Conservation (phyloP, 495 filamentous ascomycete genomes). For the Penicillium riverlandense region DNA sequence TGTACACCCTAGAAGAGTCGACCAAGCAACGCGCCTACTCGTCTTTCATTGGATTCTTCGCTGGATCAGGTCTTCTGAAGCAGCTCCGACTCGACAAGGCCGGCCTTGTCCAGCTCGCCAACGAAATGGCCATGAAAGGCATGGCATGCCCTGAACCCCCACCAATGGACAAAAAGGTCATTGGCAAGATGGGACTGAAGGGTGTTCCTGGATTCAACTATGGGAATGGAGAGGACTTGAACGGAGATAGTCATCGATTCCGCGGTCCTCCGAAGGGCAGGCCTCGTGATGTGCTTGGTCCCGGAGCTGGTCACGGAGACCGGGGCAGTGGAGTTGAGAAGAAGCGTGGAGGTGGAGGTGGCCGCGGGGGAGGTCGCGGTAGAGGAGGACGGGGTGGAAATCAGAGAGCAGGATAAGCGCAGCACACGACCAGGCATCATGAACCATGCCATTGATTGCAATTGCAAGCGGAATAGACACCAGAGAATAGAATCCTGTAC, state of each 20-base stretch:
- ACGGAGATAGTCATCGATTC: conserved; percentile 4
- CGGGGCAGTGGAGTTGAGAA: conserved; percentile 17
- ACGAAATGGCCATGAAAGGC: conserved; percentile 33
- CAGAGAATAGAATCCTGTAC: too few species aligned
- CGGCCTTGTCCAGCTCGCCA: conserved; percentile 38
- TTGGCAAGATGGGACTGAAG: conserved; percentile 45
- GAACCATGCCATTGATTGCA: too few species aligned
- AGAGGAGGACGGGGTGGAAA: conserved; percentile 2
- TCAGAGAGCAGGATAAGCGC: too few species aligned
- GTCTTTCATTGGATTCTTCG: conserved; percentile 47
- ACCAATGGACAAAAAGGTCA: conserved; percentile 35
- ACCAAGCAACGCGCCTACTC: conserved; percentile 49
- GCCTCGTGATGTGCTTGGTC: conserved; percentile 22
- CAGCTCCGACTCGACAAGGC: conserved; percentile 32
- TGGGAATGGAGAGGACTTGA: conserved; percentile 14
- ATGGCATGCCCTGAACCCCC: conserved; percentile 42
- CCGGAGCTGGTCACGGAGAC: conserved; percentile 21
- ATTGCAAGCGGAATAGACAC: too few species aligned
- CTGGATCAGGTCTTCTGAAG: conserved; percentile 30
- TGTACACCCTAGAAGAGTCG: conserved; percentile 37
- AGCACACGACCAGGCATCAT: too few species aligned
- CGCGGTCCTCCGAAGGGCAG: conserved; percentile 13
- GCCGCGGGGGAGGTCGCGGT: conserved; percentile 10
- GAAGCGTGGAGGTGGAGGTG: conserved; percentile 12
- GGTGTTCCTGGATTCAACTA: conserved; percentile 40